Evolutionary conservation across 805 yeast genomes (phyloP).

Genomic region (Yarrowia sp.): DNA sequence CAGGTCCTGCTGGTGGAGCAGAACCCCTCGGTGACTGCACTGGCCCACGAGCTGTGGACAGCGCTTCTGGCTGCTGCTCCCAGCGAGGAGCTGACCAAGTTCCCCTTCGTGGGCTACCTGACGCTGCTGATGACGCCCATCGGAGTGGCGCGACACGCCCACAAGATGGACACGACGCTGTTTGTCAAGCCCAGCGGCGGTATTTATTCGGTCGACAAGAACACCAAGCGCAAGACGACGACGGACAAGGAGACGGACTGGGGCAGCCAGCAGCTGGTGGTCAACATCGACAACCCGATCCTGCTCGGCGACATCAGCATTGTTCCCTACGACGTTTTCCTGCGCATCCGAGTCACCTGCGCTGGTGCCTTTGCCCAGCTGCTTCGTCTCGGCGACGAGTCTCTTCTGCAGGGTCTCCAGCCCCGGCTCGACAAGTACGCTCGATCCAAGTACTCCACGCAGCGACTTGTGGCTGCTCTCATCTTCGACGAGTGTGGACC

Average conservation of each 20-base stretch:
- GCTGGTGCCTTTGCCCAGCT: slow-evolving; percentile 70
- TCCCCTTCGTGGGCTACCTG: slow-evolving; percentile 36
- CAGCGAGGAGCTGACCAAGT: slow-evolving; percentile 34
- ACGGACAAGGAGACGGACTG: slow-evolving; percentile 14
- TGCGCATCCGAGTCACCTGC: slow-evolving; percentile 72
- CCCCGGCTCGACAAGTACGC: slow-evolving; percentile 43
- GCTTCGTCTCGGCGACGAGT: slow-evolving; percentile 33
- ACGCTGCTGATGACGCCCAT: slow-evolving; percentile 86
- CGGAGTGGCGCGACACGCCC: slow-evolving; percentile 86
- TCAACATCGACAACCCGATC: slow-evolving; percentile 92
- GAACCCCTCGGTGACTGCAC: slow-evolving; percentile 63
- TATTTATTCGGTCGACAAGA: slow-evolving; percentile 34
- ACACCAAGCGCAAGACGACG: slow-evolving; percentile 12
- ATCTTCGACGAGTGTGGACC: slow-evolving; percentile 61
- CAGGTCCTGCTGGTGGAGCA: slow-evolving; percentile 91
- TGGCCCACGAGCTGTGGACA: slow-evolving; percentile 62
- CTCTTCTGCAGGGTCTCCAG: slow-evolving; percentile 28
- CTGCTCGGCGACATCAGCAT: slow-evolving; percentile 86
- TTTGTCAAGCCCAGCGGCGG: slow-evolving; percentile 79
- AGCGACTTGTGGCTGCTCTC: slow-evolving; percentile 67
- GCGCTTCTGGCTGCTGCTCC: slow-evolving; percentile 43
- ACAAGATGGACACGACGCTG: slow-evolving; percentile 72
- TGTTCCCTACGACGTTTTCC: slow-evolving; percentile 70
- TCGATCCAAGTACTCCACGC: slow-evolving; percentile 70
- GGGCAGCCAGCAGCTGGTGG: slow-evolving; percentile 34